These are phyloP conservation scores for Limonium bicolor DNA, from an alignment of 148 eudicot genomes.

Conservation along the genomic window DNA sequence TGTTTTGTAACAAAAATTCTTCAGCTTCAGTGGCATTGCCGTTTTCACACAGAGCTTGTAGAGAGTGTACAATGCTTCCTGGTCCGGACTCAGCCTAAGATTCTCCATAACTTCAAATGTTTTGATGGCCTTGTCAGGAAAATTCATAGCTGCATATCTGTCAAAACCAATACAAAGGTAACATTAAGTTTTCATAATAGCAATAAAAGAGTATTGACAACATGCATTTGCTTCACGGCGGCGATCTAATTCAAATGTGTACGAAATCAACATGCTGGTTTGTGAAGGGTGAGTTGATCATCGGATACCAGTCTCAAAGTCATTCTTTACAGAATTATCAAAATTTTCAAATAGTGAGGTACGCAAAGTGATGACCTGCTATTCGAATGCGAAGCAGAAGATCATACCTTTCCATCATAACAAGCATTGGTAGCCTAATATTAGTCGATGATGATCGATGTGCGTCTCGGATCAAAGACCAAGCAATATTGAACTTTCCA, in stretches of 20 bases:
- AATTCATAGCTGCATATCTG: slow-evolving; percentile 72
- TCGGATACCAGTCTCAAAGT: too few species aligned
- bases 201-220: too few species aligned
- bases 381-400: neutral
- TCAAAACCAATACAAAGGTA: too few species aligned
- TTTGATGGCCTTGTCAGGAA: slow-evolving; percentile 52
- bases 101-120: slow-evolving; percentile 78
- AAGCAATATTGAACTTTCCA: slow-evolving; percentile 54
- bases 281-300: too few species aligned
- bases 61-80: slow-evolving; percentile 43
- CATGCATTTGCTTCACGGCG: too few species aligned
- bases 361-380: too few species aligned
- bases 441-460: slow-evolving; percentile 23
- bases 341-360: neutral
- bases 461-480: slow-evolving; percentile 63
- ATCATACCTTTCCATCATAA: slow-evolving; percentile 71
- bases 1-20: slow-evolving; percentile 55
- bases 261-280: too few species aligned
- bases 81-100: slow-evolving; percentile 41
- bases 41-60: slow-evolving; percentile 41
- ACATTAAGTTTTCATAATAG: too few species aligned
- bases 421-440: slow-evolving; percentile 48
- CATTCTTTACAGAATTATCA: neutral
- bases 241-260: too few species aligned
- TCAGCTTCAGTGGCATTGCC: slow-evolving; percentile 91